Evolutionary conservation across 2,329 filamentous ascomycete genomes (phyloP).

Genomic region (Zymoseptoria ardabiliae): DNA sequence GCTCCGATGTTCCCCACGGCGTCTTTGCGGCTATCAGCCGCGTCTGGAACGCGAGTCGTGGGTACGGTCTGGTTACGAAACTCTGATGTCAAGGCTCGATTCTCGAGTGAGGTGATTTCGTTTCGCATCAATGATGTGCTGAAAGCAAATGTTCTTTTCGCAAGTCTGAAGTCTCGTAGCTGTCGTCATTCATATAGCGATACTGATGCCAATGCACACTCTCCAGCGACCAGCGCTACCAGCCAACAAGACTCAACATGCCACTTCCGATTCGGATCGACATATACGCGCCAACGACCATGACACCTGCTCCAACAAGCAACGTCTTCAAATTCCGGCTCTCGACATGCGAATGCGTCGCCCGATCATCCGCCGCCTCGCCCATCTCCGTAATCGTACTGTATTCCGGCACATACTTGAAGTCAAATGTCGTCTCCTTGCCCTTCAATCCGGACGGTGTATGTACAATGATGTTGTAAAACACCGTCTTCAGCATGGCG

Average conservation of each 20-base stretch:
- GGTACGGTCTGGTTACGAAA: neutral
- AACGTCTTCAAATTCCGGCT: conserved; percentile 42
- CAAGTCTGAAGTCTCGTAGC: neutral
- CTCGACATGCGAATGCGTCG: conserved; percentile 37
- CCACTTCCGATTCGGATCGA: conserved; percentile 15
- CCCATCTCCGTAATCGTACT: conserved; percentile 43
- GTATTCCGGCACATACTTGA: conserved; percentile 42
- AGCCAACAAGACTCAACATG: conserved; percentile 12
- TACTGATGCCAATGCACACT: neutral
- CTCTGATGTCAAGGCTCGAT: neutral
- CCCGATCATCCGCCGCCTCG: conserved; percentile 34
- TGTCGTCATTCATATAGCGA: neutral
- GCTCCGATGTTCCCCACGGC: neutral
- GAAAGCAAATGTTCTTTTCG: neutral
- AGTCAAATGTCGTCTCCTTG: conserved; percentile 57
- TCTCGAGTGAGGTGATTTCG: too few relatives aligned
- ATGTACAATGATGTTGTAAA: conserved; percentile 56
- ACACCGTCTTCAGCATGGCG: conserved; percentile 42
- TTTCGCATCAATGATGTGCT: too few relatives aligned
- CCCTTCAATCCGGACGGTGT: conserved; percentile 57
- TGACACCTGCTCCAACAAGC: conserved; percentile 29
- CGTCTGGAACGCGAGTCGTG: neutral
- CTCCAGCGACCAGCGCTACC: neutral
- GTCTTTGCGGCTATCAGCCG: neutral
- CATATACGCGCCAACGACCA: conserved; percentile 17